Base-by-base conservation (phyloP, 768 basidiomycete genomes). In the Phylloporus sp. region DNA sequence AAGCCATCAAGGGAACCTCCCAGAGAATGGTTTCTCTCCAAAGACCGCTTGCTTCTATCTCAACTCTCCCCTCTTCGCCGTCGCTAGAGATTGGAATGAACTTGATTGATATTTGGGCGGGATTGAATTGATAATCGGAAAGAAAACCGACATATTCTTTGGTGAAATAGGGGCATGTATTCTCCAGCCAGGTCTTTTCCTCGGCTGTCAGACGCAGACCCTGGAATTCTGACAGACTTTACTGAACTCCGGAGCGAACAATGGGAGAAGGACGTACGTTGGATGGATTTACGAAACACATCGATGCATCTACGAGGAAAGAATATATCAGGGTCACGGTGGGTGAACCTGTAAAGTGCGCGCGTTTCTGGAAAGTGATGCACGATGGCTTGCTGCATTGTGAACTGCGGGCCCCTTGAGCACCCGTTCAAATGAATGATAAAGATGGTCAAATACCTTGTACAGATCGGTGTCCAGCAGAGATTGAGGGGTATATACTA, bases 1-100 rank as follows among this genome's bases (percentile, higher is more conserved):
- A 82, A 13, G 92, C 83, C 91, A 98, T 93, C 41, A 98, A 70
- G 1, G 92, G 94, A 1, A 97, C 92, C 69, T 98, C 96, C 83
- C 95, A 99, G 22, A 96, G 70, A 48, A 98, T 95, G 7, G 88
- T 77, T 54, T 93, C 89, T 0, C 69, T 68, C 91, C 91, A 94
- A 6, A 74, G 75, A 7, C 90, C 93, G 23, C 59, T 59, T 6
- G 80, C 78, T 51, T 82, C 80, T 43, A 99, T 86, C 56, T 90
- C 80, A 28, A 94, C 67, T 28, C 69, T 64, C 5, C 92, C 94
- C 46, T 64, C 59, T 42, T 70, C 63, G 38, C 68, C 69, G 31
- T 81, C 76, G 5, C 71, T 63, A 4, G 75, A 72, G 20, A 71
- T 51, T 0, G 90, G 87, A 7, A 76, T 62, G 66, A 92, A 93